Evolutionary conservation across 371 early-diverging fungal species (phyloP).

Genomic region (Circinella umbellata): DNA sequence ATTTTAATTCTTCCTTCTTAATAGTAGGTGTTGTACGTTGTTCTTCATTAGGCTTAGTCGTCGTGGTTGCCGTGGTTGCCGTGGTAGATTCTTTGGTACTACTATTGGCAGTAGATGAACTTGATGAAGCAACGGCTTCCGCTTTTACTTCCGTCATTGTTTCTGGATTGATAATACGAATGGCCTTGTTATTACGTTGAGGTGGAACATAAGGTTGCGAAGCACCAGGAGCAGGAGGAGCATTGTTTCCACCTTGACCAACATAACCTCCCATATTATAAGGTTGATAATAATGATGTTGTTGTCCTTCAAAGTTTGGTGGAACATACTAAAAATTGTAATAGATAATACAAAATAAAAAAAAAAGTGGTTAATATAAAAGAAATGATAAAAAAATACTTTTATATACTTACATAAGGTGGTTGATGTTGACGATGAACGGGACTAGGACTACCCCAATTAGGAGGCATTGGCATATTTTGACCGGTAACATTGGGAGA

Average conservation of each 20-base stretch:
- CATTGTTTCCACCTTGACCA: not conserved
- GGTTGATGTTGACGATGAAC: slow-evolving; percentile 6
- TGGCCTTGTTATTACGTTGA: slow-evolving; percentile 54
- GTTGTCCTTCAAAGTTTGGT: slow-evolving; percentile 25
- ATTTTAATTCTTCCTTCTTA: slow-evolving; percentile 43
- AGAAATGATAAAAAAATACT: no score
- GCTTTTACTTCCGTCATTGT: slow-evolving; percentile 73
- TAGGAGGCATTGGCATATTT: slow-evolving; percentile 21
- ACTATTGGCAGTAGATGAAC: slow-evolving; percentile 28
- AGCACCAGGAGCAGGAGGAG: no score
- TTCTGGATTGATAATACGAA: slow-evolving; percentile 77
- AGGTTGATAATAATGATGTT: slow-evolving; percentile 29
- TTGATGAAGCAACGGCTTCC: slow-evolving; percentile 28
- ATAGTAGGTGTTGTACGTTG: slow-evolving; percentile 30
- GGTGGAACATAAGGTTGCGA: slow-evolving; percentile 50
- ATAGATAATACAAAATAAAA: not conserved
- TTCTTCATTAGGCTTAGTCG: no score
- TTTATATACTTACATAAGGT: slow-evolving; percentile 10
- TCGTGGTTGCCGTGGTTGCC: no score
- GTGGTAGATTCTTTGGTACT: slow-evolving; percentile 13
- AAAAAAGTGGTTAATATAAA: no score
- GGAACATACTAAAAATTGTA: slow-evolving; percentile 31
- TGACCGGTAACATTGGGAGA: slow-evolving; percentile 36
- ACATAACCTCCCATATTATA: slow-evolving; percentile 32
- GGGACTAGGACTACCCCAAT: slow-evolving; percentile 20